phyloP scores from a whole-genome alignment of 176 grass and related monocot species.

The barley (Hordeum vulgare) region MorexV3_pseudomolecules_assembly NC_058519.1:587027949-587028448 shows the following conservation, averaged over 20 bases:
- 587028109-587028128: conserved; percentile 51
- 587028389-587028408: neutral
- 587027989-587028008: conserved; percentile 30
- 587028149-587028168: neutral
- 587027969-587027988: conserved; percentile 43
- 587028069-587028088: conserved; percentile 18
- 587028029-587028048: conserved; percentile 40
- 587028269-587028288: conserved; percentile 85
- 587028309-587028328: conserved; percentile 47
- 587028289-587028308: conserved; percentile 75
- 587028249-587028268: conserved; percentile 29
- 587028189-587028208: conserved; percentile 51
- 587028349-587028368: conserved; percentile 19
- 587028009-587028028: conserved; percentile 14
- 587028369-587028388: neutral
- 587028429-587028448: neutral
- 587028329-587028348: conserved; percentile 78
- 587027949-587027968: conserved; percentile 40
- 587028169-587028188: conserved; percentile 34
- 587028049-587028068: neutral
- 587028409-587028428: neutral
- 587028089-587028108: conserved; percentile 48
- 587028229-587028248: conserved; percentile 29
- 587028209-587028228: conserved; percentile 41
- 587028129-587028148: no score